These are phyloP conservation scores for Ophiostoma himal-ulmi DNA, from an alignment of 2,329 filamentous ascomycete species.

Conservation along the genomic window DNA sequence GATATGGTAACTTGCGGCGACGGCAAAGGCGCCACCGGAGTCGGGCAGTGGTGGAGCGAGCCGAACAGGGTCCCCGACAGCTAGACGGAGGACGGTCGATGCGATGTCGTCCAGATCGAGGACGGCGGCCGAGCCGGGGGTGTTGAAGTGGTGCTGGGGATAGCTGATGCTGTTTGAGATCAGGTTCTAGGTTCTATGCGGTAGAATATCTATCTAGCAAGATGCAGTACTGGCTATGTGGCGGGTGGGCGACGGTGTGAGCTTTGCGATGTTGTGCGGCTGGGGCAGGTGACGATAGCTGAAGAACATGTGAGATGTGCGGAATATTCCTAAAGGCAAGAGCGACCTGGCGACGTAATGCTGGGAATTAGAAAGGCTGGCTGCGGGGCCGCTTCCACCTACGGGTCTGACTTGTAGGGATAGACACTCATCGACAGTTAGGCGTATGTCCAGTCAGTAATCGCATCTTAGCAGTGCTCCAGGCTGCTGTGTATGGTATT, in stretches of 20 bases:
- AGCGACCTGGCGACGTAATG: constrained; percentile 9
- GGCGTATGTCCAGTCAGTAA: neutral
- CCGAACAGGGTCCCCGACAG: constrained; percentile 9
- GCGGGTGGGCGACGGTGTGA: neutral
- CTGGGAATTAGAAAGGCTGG: constrained; percentile 20
- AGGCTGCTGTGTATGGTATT: constrained; percentile 6
- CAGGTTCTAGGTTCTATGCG: neutral
- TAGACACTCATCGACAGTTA: neutral
- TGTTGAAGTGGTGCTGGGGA: neutral
- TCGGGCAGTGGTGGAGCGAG: constrained; percentile 12
- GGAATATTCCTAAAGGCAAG: neutral
- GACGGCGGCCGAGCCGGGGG: neutral
- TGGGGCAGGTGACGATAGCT: neutral
- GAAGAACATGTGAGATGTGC: neutral
- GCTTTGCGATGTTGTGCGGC: neutral
- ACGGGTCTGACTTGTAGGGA: constrained; percentile 3
- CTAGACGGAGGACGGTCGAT: constrained; percentile 10
- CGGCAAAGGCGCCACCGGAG: constrained; percentile 21
- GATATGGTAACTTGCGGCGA: neutral
- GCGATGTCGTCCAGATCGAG: constrained; percentile 12
- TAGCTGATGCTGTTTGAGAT: neutral
- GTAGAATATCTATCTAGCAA: neutral
- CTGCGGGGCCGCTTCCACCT: constrained; percentile 17
- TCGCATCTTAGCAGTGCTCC: neutral
- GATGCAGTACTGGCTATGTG: neutral